These are phyloP conservation scores for Trichophyton simii DNA, from an alignment of 2,329 filamentous ascomycete species.

Conservation along the genomic window DNA sequence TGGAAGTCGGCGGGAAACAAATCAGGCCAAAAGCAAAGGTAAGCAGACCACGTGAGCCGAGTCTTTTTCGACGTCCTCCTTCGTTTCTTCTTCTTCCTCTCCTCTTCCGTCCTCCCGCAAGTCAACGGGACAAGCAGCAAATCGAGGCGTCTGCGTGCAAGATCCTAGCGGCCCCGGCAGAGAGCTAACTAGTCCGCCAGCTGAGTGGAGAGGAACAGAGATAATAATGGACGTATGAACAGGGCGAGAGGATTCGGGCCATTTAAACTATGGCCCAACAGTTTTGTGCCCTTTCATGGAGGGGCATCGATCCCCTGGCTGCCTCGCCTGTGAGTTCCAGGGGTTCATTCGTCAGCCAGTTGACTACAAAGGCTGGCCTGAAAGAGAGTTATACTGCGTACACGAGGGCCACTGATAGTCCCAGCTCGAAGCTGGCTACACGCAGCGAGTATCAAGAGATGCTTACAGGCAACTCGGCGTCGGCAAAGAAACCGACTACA, in stretches of 20 bases:
- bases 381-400: background rate
- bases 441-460: background rate
- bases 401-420: background rate
- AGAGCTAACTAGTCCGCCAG: background rate
- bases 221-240: background rate
- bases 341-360: background rate
- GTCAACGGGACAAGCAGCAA: background rate
- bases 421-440: background rate
- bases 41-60: background rate
- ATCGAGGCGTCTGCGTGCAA: background rate
- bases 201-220: background rate
- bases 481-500: too few relatives aligned
- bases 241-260: background rate
- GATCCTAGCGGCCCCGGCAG: background rate
- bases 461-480: too few relatives aligned
- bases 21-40: slow-evolving; percentile 1
- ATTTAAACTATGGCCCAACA: background rate
- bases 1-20: background rate
- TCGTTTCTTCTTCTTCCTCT: background rate
- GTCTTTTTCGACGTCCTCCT: background rate
- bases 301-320: background rate
- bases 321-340: background rate
- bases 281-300: background rate
- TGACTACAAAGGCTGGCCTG: background rate
- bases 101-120: background rate